phyloP scores from a whole-genome alignment of 306 rosid species.

The Glycine tomentella region DNA sequence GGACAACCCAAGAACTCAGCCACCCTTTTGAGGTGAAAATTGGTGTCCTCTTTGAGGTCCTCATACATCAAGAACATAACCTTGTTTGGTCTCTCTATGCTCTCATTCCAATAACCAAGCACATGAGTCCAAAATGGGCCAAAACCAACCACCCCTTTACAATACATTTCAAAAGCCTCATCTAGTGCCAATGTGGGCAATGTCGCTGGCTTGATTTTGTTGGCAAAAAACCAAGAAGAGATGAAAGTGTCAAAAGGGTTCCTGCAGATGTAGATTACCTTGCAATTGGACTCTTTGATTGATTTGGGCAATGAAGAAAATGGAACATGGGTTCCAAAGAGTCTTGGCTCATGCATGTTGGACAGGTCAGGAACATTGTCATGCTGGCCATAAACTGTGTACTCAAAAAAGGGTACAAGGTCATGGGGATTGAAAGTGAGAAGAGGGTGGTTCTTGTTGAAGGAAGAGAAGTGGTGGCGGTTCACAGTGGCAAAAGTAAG shows the following conservation, averaged over 20 bases:
- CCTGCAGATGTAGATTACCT: slow-evolving; percentile 58
- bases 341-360: slow-evolving; percentile 49
- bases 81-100: too few species aligned
- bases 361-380: slow-evolving; percentile 55
- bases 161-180: slow-evolving; percentile 56
- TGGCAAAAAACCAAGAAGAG: slow-evolving; percentile 51
- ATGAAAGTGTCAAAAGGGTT: slow-evolving; percentile 68
- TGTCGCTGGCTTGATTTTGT: slow-evolving; percentile 29
- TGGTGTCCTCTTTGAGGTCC: too few species aligned
- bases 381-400: slow-evolving; percentile 49
- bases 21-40: too few species aligned
- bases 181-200: slow-evolving; percentile 40
- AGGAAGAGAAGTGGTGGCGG: slow-evolving; percentile 27
- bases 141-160: slow-evolving; percentile 50
- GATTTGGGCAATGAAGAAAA: slow-evolving; percentile 38
- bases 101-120: slow-evolving; percentile 31
- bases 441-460: slow-evolving; percentile 55
- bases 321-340: slow-evolving; percentile 61
- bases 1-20: too few species aligned
- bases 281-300: slow-evolving; percentile 42
- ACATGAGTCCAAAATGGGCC: slow-evolving; percentile 71
- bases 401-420: slow-evolving; percentile 63
- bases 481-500: slow-evolving; percentile 55
- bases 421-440: slow-evolving; percentile 64
- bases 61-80: too few species aligned